These are phyloP conservation scores for Ceratobasidium sp. DNA, from an alignment of 1,284 basidiomycete genomes.

Conservation along the genomic window DNA sequence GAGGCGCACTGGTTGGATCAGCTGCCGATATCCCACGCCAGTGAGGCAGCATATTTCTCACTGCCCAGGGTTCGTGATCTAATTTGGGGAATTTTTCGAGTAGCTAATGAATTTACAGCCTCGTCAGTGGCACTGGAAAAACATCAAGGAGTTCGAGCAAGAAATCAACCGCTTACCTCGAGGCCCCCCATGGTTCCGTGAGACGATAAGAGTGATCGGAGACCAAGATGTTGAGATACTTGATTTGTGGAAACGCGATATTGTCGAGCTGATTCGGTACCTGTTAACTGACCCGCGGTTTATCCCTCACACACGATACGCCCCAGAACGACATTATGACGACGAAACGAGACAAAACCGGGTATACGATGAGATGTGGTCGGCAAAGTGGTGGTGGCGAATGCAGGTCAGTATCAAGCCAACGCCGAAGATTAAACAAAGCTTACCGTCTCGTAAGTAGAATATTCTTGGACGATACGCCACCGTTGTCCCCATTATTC, in stretches of 20 bases:
- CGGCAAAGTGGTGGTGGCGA: slow-evolving; percentile 45
- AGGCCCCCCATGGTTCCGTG: slow-evolving; percentile 52
- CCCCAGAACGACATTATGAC: slow-evolving; percentile 18
- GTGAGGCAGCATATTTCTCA: background rate
- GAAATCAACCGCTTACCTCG: slow-evolving; percentile 52
- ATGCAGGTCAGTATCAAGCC: slow-evolving; percentile 30
- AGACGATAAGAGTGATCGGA: slow-evolving; percentile 52
- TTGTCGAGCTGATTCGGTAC: slow-evolving; percentile 58
- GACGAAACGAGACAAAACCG: background rate
- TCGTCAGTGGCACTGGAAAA: slow-evolving; percentile 48
- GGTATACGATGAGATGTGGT: slow-evolving; percentile 39
- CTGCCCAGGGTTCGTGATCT: background rate
- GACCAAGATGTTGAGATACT: slow-evolving; percentile 52
- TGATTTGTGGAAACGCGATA: slow-evolving; percentile 56
- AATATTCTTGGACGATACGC: slow-evolving; percentile 1
- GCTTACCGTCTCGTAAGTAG: slow-evolving; percentile 7
- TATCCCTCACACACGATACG: slow-evolving; percentile 17
- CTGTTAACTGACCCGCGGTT: slow-evolving; percentile 37
- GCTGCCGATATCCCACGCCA: background rate
- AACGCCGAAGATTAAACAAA: background rate
- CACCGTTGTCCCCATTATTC: background rate
- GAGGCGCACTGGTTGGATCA: slow-evolving; percentile 6
- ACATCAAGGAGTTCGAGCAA: slow-evolving; percentile 49
- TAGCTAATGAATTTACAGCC: background rate
- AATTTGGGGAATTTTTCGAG: background rate